These are phyloP conservation scores for Rhododendron mucronatum DNA, from an alignment of 148 eudicot genomes.

Conservation along the genomic window DNA sequence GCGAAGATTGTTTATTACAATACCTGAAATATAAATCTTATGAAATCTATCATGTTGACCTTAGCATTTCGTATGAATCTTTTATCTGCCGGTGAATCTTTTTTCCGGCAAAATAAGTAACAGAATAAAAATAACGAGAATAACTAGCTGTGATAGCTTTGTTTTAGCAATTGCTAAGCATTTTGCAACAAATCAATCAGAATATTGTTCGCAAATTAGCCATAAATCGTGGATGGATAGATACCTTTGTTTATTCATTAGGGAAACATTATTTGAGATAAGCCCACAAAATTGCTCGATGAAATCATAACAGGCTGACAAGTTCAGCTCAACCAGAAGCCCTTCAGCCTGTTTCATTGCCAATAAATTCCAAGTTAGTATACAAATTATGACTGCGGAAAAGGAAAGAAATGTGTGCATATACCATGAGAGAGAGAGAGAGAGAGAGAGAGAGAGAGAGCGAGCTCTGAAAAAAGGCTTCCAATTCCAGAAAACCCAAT, in stretches of 20 bases:
- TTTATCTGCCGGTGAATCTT: not conserved
- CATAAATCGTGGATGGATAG: not conserved
- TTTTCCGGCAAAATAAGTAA: not conserved
- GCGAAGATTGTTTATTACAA: not conserved
- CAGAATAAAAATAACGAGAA: not conserved
- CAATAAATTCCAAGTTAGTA: not conserved
- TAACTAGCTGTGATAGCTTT: not conserved
- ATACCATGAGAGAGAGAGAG: not conserved
- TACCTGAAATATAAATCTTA: not conserved
- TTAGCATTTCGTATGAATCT: not conserved
- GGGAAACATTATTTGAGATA: conserved; percentile 37
- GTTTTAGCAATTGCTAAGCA: not conserved
- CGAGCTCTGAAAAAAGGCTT: not conserved
- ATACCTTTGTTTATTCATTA: conserved; percentile 65
- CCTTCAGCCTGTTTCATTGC: conserved; percentile 54
- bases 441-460: not conserved
- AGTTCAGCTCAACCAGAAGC: conserved; percentile 50
- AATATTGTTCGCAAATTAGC: not conserved
- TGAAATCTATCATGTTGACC: not conserved
- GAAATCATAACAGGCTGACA: conserved; percentile 55
- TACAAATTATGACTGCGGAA: not conserved
- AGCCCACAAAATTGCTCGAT: conserved; percentile 50
- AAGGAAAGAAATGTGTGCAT: not conserved
- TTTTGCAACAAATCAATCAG: not conserved
- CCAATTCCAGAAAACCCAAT: not conserved